These are phyloP conservation scores for Wallacemonas rigidus DNA, from an alignment of 208 protist genomes.

Conservation along the genomic window DNA sequence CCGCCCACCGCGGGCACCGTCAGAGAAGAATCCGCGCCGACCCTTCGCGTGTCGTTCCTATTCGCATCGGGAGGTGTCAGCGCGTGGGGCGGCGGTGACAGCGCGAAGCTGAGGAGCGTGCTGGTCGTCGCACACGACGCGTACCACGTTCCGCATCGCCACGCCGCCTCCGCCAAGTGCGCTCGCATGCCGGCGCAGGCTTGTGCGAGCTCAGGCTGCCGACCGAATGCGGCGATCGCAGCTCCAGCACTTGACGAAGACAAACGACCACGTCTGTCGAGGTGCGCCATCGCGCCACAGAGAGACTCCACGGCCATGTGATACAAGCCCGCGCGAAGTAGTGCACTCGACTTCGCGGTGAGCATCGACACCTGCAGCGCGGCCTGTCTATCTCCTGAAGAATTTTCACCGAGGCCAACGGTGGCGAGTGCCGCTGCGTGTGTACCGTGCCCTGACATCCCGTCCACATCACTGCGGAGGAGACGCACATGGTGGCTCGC, in stretches of 20 bases:
- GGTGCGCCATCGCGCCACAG: neutral
- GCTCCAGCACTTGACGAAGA: neutral
- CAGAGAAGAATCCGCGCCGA: too few relatives aligned
- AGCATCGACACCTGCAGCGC: neutral
- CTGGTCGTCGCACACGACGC: neutral
- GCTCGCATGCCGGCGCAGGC: slow-evolving; percentile 26
- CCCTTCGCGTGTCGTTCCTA: too few relatives aligned
- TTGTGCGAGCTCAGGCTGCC: neutral
- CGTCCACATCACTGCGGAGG: neutral
- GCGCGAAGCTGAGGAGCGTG: neutral
- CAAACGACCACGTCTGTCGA: neutral
- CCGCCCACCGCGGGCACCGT: too few relatives aligned
- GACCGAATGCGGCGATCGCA: too few relatives aligned
- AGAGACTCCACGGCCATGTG: slow-evolving; percentile 9
- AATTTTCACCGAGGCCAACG: neutral
- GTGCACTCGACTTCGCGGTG: neutral
- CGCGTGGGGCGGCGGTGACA: neutral
- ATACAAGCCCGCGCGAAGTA: slow-evolving; percentile 6
- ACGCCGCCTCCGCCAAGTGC: slow-evolving; percentile 50
- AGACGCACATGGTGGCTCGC: neutral
- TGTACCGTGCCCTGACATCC: neutral
- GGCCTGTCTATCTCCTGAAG: neutral
- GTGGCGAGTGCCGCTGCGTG: neutral
- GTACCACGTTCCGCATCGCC: slow-evolving; percentile 47
- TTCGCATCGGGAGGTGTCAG: too few relatives aligned